Base-by-base conservation (phyloP, 1,284 basidiomycete genomes). In the Apiotrichum domesticum region DNA sequence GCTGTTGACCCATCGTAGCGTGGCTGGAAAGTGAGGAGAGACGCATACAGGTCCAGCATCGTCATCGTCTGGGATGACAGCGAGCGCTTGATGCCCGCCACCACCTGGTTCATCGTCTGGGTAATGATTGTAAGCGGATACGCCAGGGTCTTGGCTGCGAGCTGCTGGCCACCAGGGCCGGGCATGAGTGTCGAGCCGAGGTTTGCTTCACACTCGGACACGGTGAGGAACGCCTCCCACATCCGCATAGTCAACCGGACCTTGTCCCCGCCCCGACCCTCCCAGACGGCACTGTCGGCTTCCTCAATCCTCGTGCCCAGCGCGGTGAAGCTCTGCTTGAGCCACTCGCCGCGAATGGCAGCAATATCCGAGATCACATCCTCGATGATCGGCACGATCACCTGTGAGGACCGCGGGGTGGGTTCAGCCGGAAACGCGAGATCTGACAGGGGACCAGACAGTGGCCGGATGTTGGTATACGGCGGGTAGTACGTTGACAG, bases 201-300 rank as follows among this genome's bases (percentile, higher is more conserved):
- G n/a, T 70, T 59, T 3, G 68, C 66, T 52, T 77, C 75, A n/a
- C 71, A 66, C 67, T 75, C 72, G 35, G 64, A 57, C 6, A 71
- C 52, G 14, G 65, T 62, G 37, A 73, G 54, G 50, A 72, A 47
- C 4, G 65, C 66, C 15, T 76, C 71, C 64, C 71, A 70, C 21
- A 72, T 45, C 13, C 53, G 57, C 11, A 63, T 53, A 14, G 72
- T 41, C 9, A 64, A 59, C 21, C 61, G 63, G 6, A 72, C 70
- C 54, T 75, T 74, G 29, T 69, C 70, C 3, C 67, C 64, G 13
- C 66, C 57, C 9, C 67, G 56, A 13, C 61, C 69, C 44, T 64
- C 64, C 70, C 63, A 72, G 39, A 67, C 65, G 0, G 62, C 65
- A 1, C 63, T 65, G 47, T 74, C 70, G 3, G 68, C 62, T 45